phyloP scores from a whole-genome alignment of 2,329 filamentous ascomycete genomes.

The Rhynchosporium secalis region DNA sequence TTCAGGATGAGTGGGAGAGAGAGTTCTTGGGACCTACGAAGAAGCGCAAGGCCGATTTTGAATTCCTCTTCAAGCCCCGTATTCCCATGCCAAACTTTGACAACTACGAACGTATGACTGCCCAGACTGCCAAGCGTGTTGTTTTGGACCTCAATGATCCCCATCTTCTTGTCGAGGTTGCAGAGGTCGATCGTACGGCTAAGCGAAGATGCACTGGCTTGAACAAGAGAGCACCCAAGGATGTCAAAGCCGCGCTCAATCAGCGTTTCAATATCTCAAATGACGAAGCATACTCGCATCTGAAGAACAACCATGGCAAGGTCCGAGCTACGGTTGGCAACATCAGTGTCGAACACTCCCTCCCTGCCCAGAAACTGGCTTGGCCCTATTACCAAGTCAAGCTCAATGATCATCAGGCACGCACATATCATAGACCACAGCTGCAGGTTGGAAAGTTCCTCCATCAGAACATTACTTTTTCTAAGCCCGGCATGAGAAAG shows the following conservation, averaged over 20 bases:
- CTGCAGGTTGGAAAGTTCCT: constrained; percentile 70
- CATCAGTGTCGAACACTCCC: constrained; percentile 88
- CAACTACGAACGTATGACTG: constrained; percentile 73
- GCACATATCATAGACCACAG: constrained; percentile 82
- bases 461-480: constrained; percentile 70
- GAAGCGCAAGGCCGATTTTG: constrained; percentile 63
- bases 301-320: constrained; percentile 97
- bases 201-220: constrained; percentile 50
- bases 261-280: constrained; percentile 95
- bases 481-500: constrained; percentile 71
- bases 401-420: constrained; percentile 67
- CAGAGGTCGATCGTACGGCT: constrained; percentile 61
- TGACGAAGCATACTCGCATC: constrained; percentile 89
- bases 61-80: constrained; percentile 57
- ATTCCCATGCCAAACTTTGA: constrained; percentile 73
- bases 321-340: constrained; percentile 90
- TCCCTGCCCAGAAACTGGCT: constrained; percentile 86
- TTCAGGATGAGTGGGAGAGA: constrained; percentile 63
- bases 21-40: constrained; percentile 57
- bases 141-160: constrained; percentile 87
- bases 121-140: constrained; percentile 74
- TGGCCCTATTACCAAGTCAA: constrained; percentile 96
- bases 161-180: constrained; percentile 78
- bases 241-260: constrained; percentile 70
- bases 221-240: constrained; percentile 64